Conservation (phyloP, 345 rosid species). For the Salix dunnii region DNA sequence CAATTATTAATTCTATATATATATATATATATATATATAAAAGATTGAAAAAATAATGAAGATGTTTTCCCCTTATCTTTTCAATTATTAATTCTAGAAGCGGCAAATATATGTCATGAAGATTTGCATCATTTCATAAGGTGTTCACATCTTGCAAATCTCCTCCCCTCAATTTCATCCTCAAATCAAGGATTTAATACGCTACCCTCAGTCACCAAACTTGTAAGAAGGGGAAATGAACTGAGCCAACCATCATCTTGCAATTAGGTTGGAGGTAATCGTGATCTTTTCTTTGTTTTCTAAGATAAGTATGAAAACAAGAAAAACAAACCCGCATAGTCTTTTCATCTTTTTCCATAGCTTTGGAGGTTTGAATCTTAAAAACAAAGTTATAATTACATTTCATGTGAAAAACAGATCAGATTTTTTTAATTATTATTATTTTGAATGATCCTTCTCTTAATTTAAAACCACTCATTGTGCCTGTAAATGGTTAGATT, state of each 20-base stretch:
- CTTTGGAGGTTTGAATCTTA: slow-evolving; percentile 23
- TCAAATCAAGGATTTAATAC: slow-evolving; percentile 14
- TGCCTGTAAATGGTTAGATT: background rate
- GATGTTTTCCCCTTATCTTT: background rate
- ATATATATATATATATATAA: no score
- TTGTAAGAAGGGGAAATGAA: background rate
- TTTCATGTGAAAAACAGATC: background rate
- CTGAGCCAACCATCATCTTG: slow-evolving; percentile 28
- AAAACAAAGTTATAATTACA: slow-evolving; percentile 13
- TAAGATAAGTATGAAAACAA: slow-evolving; percentile 27
- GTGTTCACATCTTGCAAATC: background rate
- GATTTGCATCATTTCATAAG: background rate
- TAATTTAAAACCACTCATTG: background rate
- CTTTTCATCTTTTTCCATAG: background rate
- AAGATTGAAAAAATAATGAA: background rate
- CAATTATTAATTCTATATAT: background rate
- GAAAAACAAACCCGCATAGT: background rate
- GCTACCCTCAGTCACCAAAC: slow-evolving; percentile 11
- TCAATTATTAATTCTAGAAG: background rate
- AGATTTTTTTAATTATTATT: background rate
- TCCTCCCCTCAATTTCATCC: slow-evolving; percentile 1
- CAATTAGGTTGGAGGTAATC: slow-evolving; percentile 35
- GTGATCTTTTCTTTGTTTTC: slow-evolving; percentile 33
- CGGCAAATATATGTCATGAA: background rate
- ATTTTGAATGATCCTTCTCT: background rate